Evolutionary conservation across 129 eudicot species (phyloP).

Genomic region (Artemisia annua): DNA sequence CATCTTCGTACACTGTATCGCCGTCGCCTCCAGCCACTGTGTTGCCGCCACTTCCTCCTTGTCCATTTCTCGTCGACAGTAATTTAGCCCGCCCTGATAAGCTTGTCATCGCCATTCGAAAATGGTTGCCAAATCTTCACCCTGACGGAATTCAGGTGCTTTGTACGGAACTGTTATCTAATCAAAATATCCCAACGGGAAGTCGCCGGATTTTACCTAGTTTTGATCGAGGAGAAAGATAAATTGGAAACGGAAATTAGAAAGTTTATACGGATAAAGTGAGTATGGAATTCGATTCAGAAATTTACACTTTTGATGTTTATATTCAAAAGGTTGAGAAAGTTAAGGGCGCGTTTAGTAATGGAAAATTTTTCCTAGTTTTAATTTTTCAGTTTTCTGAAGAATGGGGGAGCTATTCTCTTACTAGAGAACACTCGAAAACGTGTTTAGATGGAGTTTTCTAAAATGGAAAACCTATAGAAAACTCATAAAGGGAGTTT

Average conservation of each 20-base stretch:
- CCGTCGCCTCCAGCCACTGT: too few species aligned
- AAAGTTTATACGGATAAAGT: constrained; percentile 41
- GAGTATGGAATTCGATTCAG: constrained; percentile 50
- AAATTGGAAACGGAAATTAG: constrained; percentile 36
- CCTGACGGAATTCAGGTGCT: constrained; percentile 98
- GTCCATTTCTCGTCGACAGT: too few species aligned
- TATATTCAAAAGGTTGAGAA: constrained; percentile 54
- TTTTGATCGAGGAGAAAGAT: constrained; percentile 45
- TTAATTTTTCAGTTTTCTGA: too few species aligned
- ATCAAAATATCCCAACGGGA: constrained; percentile 90
- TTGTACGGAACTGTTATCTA: constrained; percentile 38
- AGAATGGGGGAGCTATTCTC: too few species aligned
- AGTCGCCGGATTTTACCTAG: constrained; percentile 77
- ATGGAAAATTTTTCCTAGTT: too few species aligned
- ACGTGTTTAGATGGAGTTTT: too few species aligned
- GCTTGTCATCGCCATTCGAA: constrained; percentile 70
- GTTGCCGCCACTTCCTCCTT: too few species aligned
- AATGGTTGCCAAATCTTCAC: constrained; percentile 64
- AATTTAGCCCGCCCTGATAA: constrained; percentile 47
- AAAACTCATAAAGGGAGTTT: too few species aligned
- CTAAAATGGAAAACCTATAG: too few species aligned
- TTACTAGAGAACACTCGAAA: too few species aligned
- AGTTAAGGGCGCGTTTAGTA: too few species aligned
- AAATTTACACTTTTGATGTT: constrained; percentile 81
- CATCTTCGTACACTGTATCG: too few species aligned